A percentile compares a stretch with the other conserved stretches of the same genome.
Conservation (phyloP, 75 land plant species). For the Sequoiadendron giganteum region DNA sequence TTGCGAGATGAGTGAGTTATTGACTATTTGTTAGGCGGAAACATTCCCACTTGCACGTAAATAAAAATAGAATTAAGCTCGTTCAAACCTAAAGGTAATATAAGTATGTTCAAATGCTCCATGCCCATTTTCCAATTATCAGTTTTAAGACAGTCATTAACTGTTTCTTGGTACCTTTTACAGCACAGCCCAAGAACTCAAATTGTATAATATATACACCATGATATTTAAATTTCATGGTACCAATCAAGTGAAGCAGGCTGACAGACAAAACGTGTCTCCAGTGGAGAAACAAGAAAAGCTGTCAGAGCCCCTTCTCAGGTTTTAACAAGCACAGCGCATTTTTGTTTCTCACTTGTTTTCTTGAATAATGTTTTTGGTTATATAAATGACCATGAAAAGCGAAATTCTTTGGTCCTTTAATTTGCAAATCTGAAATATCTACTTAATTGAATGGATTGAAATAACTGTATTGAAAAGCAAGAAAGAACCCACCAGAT, state of each 20-base stretch:
- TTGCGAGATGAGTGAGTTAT: not conserved
- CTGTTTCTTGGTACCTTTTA: not conserved
- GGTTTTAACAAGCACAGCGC: not conserved
- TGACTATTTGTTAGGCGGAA: not conserved
- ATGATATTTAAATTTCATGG: too few relatives aligned
- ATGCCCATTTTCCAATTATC: not conserved
- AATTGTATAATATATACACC: not conserved
- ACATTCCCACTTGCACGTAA: not conserved
- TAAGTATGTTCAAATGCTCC: not conserved
- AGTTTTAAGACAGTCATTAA: not conserved
- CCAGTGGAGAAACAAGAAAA: not conserved
- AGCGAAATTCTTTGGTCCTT: not conserved
- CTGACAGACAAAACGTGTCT: not conserved
- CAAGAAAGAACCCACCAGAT: not conserved
- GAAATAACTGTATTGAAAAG: not conserved
- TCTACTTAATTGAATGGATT: not conserved
- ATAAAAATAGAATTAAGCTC: not conserved
- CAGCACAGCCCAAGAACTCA: not conserved
- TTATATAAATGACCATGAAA: not conserved
- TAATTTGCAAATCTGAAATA: not conserved
- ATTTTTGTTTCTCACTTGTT: not conserved
- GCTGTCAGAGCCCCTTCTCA: not conserved
- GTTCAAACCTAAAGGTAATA: not conserved
- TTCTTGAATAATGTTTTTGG: not conserved
- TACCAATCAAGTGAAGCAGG: not conserved